phyloP scores from a whole-genome alignment of 495 filamentous ascomycete genomes.

The Tetracladium marchalianum region DNA sequence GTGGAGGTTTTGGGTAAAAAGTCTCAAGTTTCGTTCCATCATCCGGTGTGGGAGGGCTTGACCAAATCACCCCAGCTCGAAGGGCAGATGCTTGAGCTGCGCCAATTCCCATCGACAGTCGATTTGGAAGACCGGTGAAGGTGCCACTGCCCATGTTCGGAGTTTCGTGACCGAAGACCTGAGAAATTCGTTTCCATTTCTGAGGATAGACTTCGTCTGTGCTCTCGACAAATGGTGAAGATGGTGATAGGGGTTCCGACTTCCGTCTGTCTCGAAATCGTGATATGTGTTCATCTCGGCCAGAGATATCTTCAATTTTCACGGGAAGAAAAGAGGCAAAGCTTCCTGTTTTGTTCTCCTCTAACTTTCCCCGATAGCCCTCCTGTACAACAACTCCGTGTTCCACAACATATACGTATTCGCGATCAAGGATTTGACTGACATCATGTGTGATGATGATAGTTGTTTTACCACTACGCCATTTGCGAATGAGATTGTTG shows the following conservation, averaged over 20 bases:
- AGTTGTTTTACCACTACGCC: slow-evolving; percentile 72
- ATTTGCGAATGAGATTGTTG: slow-evolving; percentile 62
- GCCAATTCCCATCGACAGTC: background rate
- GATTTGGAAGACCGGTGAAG: background rate
- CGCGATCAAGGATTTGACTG: slow-evolving; percentile 60
- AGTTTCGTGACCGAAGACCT: background rate
- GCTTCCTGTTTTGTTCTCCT: slow-evolving; percentile 24
- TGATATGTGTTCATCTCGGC: background rate
- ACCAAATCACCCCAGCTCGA: background rate
- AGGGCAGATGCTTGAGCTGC: background rate
- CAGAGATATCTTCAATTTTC: background rate
- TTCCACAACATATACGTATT: slow-evolving; percentile 78
- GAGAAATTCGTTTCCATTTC: background rate
- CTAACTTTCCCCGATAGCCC: slow-evolving; percentile 40
- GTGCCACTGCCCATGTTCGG: no score
- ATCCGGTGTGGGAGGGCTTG: slow-evolving; percentile 4
- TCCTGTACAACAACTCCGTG: slow-evolving; percentile 57
- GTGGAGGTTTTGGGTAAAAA: background rate
- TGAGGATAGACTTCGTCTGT: background rate
- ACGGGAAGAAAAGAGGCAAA: slow-evolving; percentile 10
- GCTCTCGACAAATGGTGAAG: background rate
- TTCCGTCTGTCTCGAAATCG: background rate
- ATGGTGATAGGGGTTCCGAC: background rate
- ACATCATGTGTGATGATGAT: slow-evolving; percentile 91
- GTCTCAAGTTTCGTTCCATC: background rate